Evolutionary conservation across 371 early-diverging fungal genomes (phyloP).

Genomic region (Syncephalastrum racemosum): DNA sequence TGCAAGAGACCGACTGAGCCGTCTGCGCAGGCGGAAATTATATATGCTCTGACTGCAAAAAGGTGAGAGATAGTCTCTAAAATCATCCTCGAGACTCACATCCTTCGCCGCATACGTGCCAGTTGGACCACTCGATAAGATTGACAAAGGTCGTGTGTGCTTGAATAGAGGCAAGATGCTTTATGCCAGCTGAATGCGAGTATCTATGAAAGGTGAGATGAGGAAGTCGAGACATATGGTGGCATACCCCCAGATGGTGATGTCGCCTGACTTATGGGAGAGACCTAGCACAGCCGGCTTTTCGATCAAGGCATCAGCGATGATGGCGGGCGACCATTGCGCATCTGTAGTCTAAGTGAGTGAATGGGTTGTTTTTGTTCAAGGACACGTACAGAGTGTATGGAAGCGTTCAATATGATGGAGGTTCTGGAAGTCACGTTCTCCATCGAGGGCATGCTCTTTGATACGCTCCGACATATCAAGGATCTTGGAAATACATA

Average conservation of each 20-base stretch:
- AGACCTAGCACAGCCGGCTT: conserved; percentile 21
- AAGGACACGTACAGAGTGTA: conserved; percentile 18
- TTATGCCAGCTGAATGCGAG: conserved; percentile 2
- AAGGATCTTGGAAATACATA: not conserved
- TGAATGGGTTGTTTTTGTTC: not conserved
- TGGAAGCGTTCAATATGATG: conserved; percentile 14
- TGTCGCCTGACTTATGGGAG: conserved; percentile 26
- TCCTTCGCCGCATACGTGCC: conserved; percentile 5
- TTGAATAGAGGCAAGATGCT: not conserved
- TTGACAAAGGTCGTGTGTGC: conserved; percentile 8
- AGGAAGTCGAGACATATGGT: too few relatives aligned
- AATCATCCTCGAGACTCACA: conserved; percentile 2
- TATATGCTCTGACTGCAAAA: conserved; percentile 8
- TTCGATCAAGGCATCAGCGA: conserved; percentile 15
- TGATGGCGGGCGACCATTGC: conserved; percentile 28
- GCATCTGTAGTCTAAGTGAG: conserved; percentile 11
- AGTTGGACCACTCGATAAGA: conserved; percentile 14
- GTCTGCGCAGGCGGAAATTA: conserved; percentile 5
- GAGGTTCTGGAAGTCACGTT: not conserved
- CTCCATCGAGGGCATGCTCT: not conserved
- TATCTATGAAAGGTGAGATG: conserved; percentile 6
- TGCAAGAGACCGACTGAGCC: conserved; percentile 5
- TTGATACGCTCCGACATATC: conserved; percentile 20
- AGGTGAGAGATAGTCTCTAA: not conserved
- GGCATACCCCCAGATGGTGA: conserved; percentile 21